Evolutionary conservation across 805 yeast genomes (phyloP).

Genomic region (Yarrowia porcina): DNA sequence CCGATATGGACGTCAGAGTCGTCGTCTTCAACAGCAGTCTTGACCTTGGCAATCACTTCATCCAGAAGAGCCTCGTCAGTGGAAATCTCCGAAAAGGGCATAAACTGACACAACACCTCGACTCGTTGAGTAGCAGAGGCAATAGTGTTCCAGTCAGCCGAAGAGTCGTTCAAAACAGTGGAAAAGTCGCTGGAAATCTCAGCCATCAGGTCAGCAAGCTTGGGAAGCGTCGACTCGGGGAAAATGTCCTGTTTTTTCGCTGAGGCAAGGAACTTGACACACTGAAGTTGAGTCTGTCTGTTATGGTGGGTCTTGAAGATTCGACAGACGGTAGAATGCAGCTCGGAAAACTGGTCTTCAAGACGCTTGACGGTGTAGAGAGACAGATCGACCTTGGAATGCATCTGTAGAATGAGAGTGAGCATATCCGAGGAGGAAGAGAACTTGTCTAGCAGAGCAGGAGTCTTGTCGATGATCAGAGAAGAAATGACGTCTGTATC

Average conservation of each 20-base stretch:
- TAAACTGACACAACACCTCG: conserved; percentile 4
- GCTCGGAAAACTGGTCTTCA: conserved; percentile 9
- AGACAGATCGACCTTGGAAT: background rate
- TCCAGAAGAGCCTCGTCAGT: background rate
- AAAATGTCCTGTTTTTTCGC: conserved; percentile 4
- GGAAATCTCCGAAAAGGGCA: background rate
- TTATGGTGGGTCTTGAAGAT: conserved; percentile 4
- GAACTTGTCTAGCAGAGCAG: conserved; percentile 1
- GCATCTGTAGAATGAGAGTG: background rate
- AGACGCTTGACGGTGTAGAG: background rate
- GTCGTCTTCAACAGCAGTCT: background rate
- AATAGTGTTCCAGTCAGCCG: background rate
- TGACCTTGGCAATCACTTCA: background rate
- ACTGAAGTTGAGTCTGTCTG: background rate
- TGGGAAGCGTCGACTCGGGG: conserved; percentile 21
- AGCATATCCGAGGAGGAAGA: background rate
- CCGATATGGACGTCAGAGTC: background rate
- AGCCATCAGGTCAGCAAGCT: background rate
- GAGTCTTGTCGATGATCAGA: conserved; percentile 5
- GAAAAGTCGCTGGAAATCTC: conserved; percentile 11
- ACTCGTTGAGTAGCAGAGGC: conserved; percentile 8
- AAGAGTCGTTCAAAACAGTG: background rate
- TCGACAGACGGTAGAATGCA: conserved; percentile 1
- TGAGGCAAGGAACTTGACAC: conserved; percentile 10
- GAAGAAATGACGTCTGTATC: background rate